Conservation (phyloP, 805 yeast genomes). For the Naumovozyma baii region DNA sequence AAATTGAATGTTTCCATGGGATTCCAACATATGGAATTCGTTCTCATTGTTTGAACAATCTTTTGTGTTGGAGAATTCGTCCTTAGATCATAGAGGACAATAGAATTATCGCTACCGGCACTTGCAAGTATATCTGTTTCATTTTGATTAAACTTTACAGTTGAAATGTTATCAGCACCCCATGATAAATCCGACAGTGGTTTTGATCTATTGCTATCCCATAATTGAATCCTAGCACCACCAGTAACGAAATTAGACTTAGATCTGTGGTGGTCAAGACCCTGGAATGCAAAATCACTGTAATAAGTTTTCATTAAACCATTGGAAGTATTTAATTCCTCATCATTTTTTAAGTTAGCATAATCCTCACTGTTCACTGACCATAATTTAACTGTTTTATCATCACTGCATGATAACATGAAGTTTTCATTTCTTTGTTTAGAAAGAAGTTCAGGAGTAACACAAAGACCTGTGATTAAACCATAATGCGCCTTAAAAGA, state of each 20-base stretch:
- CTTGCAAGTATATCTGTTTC: slow-evolving; percentile 85
- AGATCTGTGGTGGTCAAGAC: slow-evolving; percentile 75
- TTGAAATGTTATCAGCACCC: slow-evolving; percentile 89
- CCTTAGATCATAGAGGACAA: slow-evolving; percentile 82
- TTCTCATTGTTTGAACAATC: slow-evolving; percentile 69
- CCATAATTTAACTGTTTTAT: slow-evolving; percentile 85
- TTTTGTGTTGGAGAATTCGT: slow-evolving; percentile 90
- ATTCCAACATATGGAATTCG: slow-evolving; percentile 87
- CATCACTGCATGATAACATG: slow-evolving; percentile 79
- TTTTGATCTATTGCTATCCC: slow-evolving; percentile 79
- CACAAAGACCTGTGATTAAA: slow-evolving; percentile 74
- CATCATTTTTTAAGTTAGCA: slow-evolving; percentile 24
- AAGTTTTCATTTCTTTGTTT: slow-evolving; percentile 32
- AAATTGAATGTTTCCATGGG: slow-evolving; percentile 96
- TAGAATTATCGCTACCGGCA: slow-evolving; percentile 82
- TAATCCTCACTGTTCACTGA: slow-evolving; percentile 51
- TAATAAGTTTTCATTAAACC: slow-evolving; percentile 72
- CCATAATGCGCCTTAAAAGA: slow-evolving; percentile 86
- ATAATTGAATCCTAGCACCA: slow-evolving; percentile 79
- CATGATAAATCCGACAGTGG: slow-evolving; percentile 74
- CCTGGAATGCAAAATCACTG: slow-evolving; percentile 76
- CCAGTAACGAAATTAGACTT: slow-evolving; percentile 80
- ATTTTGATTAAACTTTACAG: slow-evolving; percentile 79
- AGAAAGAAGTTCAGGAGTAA: slow-evolving; percentile 41
- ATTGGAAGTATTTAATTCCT: slow-evolving; percentile 26